A percentile compares a stretch with the other conserved stretches of the same genome.
phyloP scores from a whole-genome alignment of 1,284 basidiomycete genomes.

The Tylopilus sp. region DNA sequence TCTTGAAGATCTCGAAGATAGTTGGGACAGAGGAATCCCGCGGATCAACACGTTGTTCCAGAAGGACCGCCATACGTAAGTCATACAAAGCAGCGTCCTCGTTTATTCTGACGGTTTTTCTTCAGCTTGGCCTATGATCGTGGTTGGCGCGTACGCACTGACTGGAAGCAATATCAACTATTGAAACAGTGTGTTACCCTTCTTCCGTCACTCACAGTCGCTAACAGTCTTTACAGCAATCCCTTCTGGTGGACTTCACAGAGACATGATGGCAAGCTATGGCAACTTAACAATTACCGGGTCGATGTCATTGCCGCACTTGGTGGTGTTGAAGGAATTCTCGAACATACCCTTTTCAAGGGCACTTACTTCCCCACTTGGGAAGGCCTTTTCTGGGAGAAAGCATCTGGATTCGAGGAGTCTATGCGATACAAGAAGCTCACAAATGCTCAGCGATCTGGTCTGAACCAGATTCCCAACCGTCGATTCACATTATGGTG shows the following conservation, averaged over 20 bases:
- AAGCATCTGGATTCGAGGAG: constrained; percentile 92
- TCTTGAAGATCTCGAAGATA: constrained; percentile 95
- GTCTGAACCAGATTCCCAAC: constrained; percentile 98
- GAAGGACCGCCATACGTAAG: constrained; percentile 93
- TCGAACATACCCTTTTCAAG: constrained; percentile 98
- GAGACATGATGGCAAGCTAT: constrained; percentile 96
- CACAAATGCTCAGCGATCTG: constrained; percentile 93
- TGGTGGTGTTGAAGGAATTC: constrained; percentile 95
- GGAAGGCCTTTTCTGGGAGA: constrained; percentile 96
- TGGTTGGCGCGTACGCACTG: constrained; percentile 93
- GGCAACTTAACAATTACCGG: constrained; percentile 98
- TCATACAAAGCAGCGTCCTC: constrained; percentile 37
- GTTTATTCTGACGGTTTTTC: constrained; percentile 42
- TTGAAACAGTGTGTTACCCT: constrained; percentile 68
- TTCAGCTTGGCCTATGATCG: constrained; percentile 92
- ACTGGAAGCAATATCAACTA: constrained; percentile 98
- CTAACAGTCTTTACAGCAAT: constrained; percentile 50
- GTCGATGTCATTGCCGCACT: constrained; percentile 99
- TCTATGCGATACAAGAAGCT: constrained; percentile 98
- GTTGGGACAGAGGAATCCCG: constrained; percentile 98
- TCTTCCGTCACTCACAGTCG: background rate
- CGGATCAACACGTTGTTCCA: constrained; percentile 98
- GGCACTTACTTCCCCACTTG: constrained; percentile 94
- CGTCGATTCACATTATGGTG: constrained; percentile 99
- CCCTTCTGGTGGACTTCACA: constrained; percentile 99